A percentile compares a stretch with the other conserved stretches of the same genome.
These are phyloP conservation scores for Hericium erinaceus DNA, from an alignment of 768 basidiomycete species.

Conservation along the genomic window DNA sequence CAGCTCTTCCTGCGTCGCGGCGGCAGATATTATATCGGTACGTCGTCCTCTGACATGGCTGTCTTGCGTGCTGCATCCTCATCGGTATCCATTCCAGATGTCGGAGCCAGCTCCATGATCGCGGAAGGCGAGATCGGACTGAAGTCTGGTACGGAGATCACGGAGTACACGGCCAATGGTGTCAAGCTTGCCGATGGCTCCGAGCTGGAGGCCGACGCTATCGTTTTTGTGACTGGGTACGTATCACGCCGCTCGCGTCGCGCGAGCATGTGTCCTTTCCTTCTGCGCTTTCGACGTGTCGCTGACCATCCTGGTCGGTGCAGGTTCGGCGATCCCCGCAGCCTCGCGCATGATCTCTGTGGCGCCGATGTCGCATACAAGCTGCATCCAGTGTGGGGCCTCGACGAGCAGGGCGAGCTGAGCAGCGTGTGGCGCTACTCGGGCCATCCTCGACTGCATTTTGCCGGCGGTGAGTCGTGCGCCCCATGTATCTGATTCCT, in stretches of 20 bases:
- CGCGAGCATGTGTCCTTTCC: too few relatives aligned
- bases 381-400: constrained; percentile 3
- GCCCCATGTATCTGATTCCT: not conserved
- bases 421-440: not conserved
- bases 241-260: not conserved
- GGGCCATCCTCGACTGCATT: constrained; percentile 3
- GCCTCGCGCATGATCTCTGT: not conserved
- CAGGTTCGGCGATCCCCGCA: too few relatives aligned
- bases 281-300: too few relatives aligned
- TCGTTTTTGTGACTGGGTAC: constrained; percentile 20
- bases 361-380: not conserved
- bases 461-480: not conserved
- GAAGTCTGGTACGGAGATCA: constrained; percentile 27
- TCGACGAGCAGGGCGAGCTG: constrained; percentile 4
- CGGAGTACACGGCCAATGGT: constrained; percentile 19
- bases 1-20: constrained; percentile 71
- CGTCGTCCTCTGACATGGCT: not conserved
- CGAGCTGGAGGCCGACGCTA: constrained; percentile 18
- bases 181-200: constrained; percentile 16
- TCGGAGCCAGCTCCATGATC: constrained; percentile 34
- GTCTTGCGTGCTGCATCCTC: not conserved
- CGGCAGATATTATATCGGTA: constrained; percentile 41
- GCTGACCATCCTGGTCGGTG: not conserved
- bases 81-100: constrained; percentile 6
- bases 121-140: constrained; percentile 42